Evolutionary conservation across 2,329 filamentous ascomycete genomes (phyloP).

Genomic region (Monosporascus sp.): DNA sequence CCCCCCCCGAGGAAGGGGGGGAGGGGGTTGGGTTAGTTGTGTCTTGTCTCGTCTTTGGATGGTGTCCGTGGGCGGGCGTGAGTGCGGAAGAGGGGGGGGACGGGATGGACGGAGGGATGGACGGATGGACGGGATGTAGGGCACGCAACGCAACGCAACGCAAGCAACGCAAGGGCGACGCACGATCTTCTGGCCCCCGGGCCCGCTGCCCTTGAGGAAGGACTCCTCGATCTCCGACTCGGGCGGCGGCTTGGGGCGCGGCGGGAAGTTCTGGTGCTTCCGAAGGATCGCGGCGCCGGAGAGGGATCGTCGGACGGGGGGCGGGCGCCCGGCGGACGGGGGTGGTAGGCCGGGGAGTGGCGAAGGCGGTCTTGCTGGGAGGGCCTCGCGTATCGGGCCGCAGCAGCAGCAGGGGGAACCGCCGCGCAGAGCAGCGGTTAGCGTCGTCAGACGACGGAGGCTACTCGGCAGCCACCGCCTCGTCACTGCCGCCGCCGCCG

Average conservation of each 20-base stretch:
- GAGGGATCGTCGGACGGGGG: constrained; percentile 18
- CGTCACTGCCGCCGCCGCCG: no score
- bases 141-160: neutral
- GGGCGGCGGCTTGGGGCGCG: constrained; percentile 65
- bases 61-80: constrained; percentile 1
- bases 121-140: neutral
- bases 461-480: no score
- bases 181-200: constrained; percentile 94
- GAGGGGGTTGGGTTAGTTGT: neutral
- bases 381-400: neutral
- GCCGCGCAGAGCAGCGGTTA: no score
- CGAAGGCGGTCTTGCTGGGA: neutral
- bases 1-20: no score
- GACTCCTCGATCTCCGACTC: constrained; percentile 77
- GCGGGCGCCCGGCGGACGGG: neutral
- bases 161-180: constrained; percentile 18
- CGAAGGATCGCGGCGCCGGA: constrained; percentile 23
- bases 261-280: constrained; percentile 60
- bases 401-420: no score
- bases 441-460: no score
- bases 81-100: constrained; percentile 2
- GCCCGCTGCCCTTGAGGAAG: constrained; percentile 87
- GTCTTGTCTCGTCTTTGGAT: constrained; percentile 1
- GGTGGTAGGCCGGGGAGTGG: neutral
- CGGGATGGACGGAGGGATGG: neutral